A percentile compares a stretch with the other conserved stretches of the same genome.
phyloP scores from a whole-genome alignment of 23 red algal genomes.

The Pyropia yezoensis region DNA sequence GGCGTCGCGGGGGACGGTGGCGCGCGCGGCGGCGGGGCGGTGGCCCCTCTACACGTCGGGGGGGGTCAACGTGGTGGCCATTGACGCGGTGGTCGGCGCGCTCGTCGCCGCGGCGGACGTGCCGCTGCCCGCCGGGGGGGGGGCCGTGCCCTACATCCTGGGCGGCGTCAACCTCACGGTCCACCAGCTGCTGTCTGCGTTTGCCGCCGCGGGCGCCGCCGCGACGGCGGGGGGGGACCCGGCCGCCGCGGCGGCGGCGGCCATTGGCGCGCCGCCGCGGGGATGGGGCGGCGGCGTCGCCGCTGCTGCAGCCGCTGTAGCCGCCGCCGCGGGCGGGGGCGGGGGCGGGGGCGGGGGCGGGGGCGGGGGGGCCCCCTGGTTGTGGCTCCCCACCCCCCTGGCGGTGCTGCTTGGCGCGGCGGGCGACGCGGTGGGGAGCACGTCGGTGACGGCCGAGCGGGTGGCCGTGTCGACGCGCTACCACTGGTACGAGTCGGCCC shows the following conservation, averaged over 20 bases:
- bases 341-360: not conserved
- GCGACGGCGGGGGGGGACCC: no score
- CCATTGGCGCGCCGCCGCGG: no score
- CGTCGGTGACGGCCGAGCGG: not conserved
- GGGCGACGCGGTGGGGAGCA: conserved; percentile 2
- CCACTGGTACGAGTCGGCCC: conserved; percentile 1
- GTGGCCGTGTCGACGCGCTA: conserved; percentile 2
- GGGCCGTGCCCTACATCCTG: not conserved
- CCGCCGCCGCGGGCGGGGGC: no score
- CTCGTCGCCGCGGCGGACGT: not conserved
- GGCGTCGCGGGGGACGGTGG: not conserved
- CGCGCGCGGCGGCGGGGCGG: not conserved
- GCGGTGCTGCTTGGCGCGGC: not conserved
- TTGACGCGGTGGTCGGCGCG: not conserved
- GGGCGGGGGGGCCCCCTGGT: not conserved
- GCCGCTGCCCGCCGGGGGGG: not conserved
- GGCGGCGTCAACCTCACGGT: conserved; percentile 2
- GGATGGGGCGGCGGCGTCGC: no score
- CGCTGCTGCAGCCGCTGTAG: no score
- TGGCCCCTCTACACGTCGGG: conserved; percentile 4
- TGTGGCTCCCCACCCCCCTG: conserved; percentile 1
- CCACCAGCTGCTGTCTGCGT: conserved; percentile 2
- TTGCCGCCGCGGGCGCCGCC: no score
- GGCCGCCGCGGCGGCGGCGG: no score
- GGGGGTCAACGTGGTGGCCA: conserved; percentile 2